Evolutionary conservation across 2,329 filamentous ascomycete genomes (phyloP).

Genomic region (Alternaria infectoria): DNA sequence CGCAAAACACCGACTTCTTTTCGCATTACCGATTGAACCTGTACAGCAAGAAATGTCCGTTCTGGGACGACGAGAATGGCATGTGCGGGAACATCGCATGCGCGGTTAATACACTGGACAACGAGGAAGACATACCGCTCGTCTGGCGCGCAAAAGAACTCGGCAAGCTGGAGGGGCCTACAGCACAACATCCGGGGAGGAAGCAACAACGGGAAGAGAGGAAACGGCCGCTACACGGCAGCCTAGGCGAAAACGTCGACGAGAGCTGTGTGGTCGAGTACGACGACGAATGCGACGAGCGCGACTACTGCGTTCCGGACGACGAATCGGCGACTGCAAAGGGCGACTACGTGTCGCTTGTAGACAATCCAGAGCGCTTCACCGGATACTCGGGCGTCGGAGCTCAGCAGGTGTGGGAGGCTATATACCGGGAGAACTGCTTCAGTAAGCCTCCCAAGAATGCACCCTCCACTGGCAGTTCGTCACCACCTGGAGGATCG

Average conservation of each 20-base stretch:
- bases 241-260: conserved; percentile 82
- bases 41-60: conserved; percentile 92
- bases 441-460: conserved; percentile 64
- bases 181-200: conserved; percentile 84
- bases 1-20: conserved; percentile 92
- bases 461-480: conserved; percentile 42
- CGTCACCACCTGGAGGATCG: conserved; percentile 45
- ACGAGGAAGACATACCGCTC: conserved; percentile 89
- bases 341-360: conserved; percentile 93
- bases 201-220: conserved; percentile 73
- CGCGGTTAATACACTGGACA: conserved; percentile 91
- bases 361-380: conserved; percentile 93
- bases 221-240: conserved; percentile 77
- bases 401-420: conserved; percentile 90
- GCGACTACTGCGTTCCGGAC: conserved; percentile 95
- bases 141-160: conserved; percentile 93
- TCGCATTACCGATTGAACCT: conserved; percentile 95
- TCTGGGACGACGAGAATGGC: conserved; percentile 91
- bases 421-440: conserved; percentile 97
- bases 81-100: conserved; percentile 98
- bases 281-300: conserved; percentile 94
- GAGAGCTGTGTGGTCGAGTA: conserved; percentile 98
- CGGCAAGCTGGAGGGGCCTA: conserved; percentile 88
- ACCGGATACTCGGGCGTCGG: conserved; percentile 90
- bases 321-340: conserved; percentile 86